phyloP scores from a whole-genome alignment of 2,329 filamentous ascomycete species.

The Thielaviopsis euricoi region DNA sequence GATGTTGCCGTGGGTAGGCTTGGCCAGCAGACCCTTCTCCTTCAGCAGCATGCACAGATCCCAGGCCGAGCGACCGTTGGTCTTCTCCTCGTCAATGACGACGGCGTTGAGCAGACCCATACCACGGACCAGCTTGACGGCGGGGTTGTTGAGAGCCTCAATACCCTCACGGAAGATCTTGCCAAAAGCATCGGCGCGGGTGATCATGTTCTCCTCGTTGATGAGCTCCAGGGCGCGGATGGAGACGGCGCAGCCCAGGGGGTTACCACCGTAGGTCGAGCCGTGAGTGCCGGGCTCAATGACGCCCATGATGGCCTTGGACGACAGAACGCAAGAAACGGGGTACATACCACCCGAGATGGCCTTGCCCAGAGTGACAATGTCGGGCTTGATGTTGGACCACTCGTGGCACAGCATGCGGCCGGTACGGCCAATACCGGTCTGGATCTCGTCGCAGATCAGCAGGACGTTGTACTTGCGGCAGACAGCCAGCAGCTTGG shows the following conservation, averaged over 20 bases:
- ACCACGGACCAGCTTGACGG: conserved; percentile 71
- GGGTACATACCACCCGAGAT: conserved; percentile 98
- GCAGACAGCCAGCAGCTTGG: conserved; percentile 66
- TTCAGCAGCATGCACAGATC: conserved; percentile 93
- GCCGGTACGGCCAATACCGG: conserved; percentile 86
- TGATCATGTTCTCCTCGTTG: conserved; percentile 76
- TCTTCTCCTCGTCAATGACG: conserved; percentile 80
- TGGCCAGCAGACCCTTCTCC: conserved; percentile 86
- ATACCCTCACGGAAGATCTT: conserved; percentile 70
- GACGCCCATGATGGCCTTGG: conserved; percentile 85
- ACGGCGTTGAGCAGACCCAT: conserved; percentile 93
- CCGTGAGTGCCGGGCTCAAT: conserved; percentile 94
- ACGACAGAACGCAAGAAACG: conserved; percentile 81
- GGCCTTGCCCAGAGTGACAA: conserved; percentile 90
- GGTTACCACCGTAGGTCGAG: conserved; percentile 96
- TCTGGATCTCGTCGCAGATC: conserved; percentile 98
- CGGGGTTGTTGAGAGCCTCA: conserved; percentile 55
- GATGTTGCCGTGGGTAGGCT: conserved; percentile 97
- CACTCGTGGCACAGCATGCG: conserved; percentile 89
- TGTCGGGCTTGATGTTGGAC: conserved; percentile 86
- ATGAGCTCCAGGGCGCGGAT: conserved; percentile 90
- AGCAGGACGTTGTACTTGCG: conserved; percentile 89
- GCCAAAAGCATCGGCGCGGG: conserved; percentile 66
- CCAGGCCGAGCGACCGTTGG: conserved; percentile 79
- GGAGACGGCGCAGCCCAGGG: conserved; percentile 84